Percentiles rank a stretch among this genome's conserved stretches.
Evolutionary conservation across 805 yeast species (phyloP).

Genomic region (Saitoella complicata): DNA sequence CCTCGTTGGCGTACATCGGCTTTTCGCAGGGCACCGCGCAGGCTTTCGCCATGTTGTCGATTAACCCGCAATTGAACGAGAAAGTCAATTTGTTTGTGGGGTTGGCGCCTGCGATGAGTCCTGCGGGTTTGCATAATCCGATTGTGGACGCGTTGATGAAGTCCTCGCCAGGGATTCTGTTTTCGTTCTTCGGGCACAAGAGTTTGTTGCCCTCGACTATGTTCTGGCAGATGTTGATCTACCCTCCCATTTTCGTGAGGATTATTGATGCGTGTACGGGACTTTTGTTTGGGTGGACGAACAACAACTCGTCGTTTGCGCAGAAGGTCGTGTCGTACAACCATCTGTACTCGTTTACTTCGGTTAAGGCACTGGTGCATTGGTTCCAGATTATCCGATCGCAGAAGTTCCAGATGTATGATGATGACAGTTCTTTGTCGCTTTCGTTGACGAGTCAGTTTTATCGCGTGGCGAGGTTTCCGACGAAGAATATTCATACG

Average conservation of each 20-base stretch:
- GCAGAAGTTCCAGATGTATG: slow-evolving; percentile 75
- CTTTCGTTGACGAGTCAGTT: slow-evolving; percentile 20
- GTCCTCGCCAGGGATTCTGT: slow-evolving; percentile 60
- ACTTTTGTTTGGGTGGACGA: slow-evolving; percentile 64
- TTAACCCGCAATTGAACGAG: slow-evolving; percentile 43
- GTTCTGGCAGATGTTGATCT: slow-evolving; percentile 52
- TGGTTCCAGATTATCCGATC: slow-evolving; percentile 84
- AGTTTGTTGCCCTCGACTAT: slow-evolving; percentile 60
- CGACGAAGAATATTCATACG: slow-evolving; percentile 46
- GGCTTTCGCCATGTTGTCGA: slow-evolving; percentile 65
- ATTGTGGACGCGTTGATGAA: slow-evolving; percentile 59
- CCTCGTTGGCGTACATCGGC: slow-evolving; percentile 54
- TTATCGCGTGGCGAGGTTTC: slow-evolving; percentile 41
- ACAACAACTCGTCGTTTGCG: slow-evolving; percentile 47
- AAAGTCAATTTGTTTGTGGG: slow-evolving; percentile 50
- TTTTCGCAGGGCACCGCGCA: slow-evolving; percentile 93
- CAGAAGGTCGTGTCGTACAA: slow-evolving; percentile 73
- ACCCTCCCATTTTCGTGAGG: slow-evolving; percentile 57
- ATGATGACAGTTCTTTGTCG: slow-evolving; percentile 31
- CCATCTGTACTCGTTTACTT: slow-evolving; percentile 79
- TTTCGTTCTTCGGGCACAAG: slow-evolving; percentile 52
- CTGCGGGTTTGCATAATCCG: slow-evolving; percentile 64
- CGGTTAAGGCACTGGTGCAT: slow-evolving; percentile 86
- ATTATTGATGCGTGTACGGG: slow-evolving; percentile 57
- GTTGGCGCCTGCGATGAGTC: slow-evolving; percentile 87